Conservation (phyloP, 805 yeast genomes). For the Candida quercuum region DNA sequence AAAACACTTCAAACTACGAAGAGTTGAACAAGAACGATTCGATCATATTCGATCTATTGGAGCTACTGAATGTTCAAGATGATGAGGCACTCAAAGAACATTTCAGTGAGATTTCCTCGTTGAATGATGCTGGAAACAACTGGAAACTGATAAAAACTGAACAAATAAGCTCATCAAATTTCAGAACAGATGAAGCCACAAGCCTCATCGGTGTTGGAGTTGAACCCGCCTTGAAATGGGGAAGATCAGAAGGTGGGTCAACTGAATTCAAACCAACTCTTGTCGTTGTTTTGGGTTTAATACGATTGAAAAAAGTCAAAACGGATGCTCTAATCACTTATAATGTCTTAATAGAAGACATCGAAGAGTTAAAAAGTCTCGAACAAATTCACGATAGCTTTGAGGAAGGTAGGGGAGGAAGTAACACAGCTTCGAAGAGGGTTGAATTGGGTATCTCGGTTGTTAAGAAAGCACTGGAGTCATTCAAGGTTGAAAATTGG, state of each 20-base stretch:
- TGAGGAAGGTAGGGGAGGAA: slow-evolving; percentile 4
- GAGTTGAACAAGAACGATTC: slow-evolving; percentile 42
- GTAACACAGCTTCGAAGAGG: slow-evolving; percentile 24
- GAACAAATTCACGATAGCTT: slow-evolving; percentile 7
- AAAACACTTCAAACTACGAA: slow-evolving; percentile 27
- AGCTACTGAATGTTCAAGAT: slow-evolving; percentile 36
- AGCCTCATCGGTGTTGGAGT: slow-evolving; percentile 31
- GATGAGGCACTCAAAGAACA: slow-evolving; percentile 47
- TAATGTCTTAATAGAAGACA: slow-evolving; percentile 46
- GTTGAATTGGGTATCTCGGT: slow-evolving; percentile 23
- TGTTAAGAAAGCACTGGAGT: slow-evolving; percentile 20
- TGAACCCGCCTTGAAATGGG: slow-evolving; percentile 50
- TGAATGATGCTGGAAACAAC: slow-evolving; percentile 32
- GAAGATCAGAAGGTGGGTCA: slow-evolving; percentile 27
- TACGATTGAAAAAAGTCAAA: slow-evolving; percentile 42
- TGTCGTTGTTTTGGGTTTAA: slow-evolving; percentile 49
- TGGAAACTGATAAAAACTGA: slow-evolving; percentile 28
- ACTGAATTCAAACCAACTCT: slow-evolving; percentile 30
- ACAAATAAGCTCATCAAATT: slow-evolving; percentile 4
- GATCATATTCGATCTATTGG: slow-evolving; percentile 61
- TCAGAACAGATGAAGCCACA: slow-evolving; percentile 12
- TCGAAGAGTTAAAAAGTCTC: slow-evolving; percentile 24
- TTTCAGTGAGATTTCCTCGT: slow-evolving; percentile 45
- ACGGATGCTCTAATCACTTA: slow-evolving; percentile 61
- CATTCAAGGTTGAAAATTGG: slow-evolving; percentile 41